Evolutionary conservation across 805 yeast genomes (phyloP).

Genomic region (Alloascoidea hylecoeti): DNA sequence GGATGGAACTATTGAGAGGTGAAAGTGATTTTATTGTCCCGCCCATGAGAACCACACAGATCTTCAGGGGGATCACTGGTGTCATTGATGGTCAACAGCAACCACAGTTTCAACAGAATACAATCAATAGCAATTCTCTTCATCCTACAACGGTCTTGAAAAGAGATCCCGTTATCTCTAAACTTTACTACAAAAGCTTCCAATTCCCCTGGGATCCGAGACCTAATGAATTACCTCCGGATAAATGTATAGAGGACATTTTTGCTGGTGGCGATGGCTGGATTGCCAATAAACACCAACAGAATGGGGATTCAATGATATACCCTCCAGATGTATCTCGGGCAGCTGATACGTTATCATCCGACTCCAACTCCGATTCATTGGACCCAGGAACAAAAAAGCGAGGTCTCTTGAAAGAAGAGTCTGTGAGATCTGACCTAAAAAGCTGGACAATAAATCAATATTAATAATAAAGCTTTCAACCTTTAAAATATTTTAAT

Average conservation of each 20-base stretch:
- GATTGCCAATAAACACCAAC: background rate
- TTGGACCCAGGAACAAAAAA: background rate
- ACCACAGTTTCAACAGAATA: background rate
- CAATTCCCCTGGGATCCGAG: conserved; percentile 46
- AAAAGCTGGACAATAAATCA: conserved; percentile 1
- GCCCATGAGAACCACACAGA: conserved; percentile 13
- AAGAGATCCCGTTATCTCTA: conserved; percentile 36
- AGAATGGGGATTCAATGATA: background rate
- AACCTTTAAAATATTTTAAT: no score
- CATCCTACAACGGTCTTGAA: conserved; percentile 1
- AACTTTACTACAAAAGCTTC: conserved; percentile 35
- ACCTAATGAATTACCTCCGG: conserved; percentile 43
- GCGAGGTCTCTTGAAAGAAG: background rate
- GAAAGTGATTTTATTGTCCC: conserved; percentile 22
- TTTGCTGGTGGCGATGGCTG: conserved; percentile 44
- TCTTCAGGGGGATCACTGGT: conserved; percentile 27
- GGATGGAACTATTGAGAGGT: conserved; percentile 23
- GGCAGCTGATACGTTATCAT: background rate
- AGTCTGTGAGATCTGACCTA: background rate
- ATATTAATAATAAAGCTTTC: no score
- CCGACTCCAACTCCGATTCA: background rate
- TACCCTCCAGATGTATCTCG: background rate
- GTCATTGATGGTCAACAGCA: conserved; percentile 9
- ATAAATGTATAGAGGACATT: conserved; percentile 52
- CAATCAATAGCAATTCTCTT: background rate